phyloP scores from a whole-genome alignment of 2,329 filamentous ascomycete species.

The Capronia epimyces region DNA sequence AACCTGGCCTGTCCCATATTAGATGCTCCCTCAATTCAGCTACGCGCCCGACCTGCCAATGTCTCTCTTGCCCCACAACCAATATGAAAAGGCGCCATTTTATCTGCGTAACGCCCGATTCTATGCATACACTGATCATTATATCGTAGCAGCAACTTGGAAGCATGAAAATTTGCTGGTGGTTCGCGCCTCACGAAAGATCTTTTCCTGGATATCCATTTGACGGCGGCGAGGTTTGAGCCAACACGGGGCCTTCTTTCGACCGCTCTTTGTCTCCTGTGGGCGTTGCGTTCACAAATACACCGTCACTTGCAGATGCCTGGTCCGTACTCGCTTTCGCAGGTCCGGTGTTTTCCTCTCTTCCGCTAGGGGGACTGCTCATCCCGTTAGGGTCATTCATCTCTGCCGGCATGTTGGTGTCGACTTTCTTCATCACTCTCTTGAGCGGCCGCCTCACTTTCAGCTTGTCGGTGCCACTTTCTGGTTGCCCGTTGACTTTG shows the following conservation, averaged over 20 bases:
- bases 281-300: background rate
- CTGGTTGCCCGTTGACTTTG: conserved; percentile 11
- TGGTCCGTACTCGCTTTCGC: conserved; percentile 24
- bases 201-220: background rate
- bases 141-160: background rate
- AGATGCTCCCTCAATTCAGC: no score
- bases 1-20: no score
- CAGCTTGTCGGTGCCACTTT: conserved; percentile 17
- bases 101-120: conserved; percentile 1
- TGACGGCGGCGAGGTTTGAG: background rate
- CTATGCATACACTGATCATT: conserved; percentile 6
- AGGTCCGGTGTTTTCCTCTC: conserved; percentile 20
- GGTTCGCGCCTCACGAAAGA: no score
- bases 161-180: background rate
- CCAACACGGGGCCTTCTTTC: conserved; percentile 1
- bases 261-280: no score
- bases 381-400: conserved; percentile 3
- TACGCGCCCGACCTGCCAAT: no score
- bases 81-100: background rate
- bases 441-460: conserved; percentile 22
- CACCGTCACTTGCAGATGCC: conserved; percentile 6
- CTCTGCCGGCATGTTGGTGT: conserved; percentile 10
- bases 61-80: no score
- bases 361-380: conserved; percentile 20
- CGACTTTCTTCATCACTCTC: conserved; percentile 23